Evolutionary conservation across 106 monocot species (phyloP), one percentile per base, ranked within the genome.

Genomic region (Dactylorhiza incarnata): DNA sequence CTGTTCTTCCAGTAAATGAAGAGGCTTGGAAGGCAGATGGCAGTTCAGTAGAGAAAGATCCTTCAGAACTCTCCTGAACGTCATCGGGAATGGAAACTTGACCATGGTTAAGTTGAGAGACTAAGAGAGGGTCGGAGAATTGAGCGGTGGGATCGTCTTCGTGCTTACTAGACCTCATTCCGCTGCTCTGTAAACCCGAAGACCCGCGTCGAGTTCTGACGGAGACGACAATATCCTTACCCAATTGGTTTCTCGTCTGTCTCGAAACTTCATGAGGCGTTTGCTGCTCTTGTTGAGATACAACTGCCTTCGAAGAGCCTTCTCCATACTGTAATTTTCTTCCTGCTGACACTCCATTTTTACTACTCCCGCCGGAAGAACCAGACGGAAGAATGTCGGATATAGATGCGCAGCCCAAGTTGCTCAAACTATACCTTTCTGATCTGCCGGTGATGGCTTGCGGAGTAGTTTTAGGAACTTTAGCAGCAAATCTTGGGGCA

Each of bases 351-450:
- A 83, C 73, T 49, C 63, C 67, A 49, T 37, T 84, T 78, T 48
- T 85, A 84, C 51, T 48, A 19, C 14, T 48, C 37, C 49, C 54
- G 73, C 85, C 71, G 13, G 85, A 77, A 49, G 86, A 80, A 71
- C 75, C 74, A 26, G 86, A 80, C 48, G 85, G 85, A 19, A 85
- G 75, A 77, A 84, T 77, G 74, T 81, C 86, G 8, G 84, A 80
- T 43, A 76, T 62, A 1, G 87, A 86, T 55, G 85, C 74, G 76
- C 84, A 88, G 22, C 81, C 71, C 23, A 85, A 63, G 72, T 72
- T 89, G 70, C 79, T 89, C 17, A 92, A 49, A 51, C 85, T 73
- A 76, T 79, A 78, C 22, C 58, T 88, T 8, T 77, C 86, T 63
- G 56, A 73, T 17, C 68, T 84, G 5, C 47, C 9, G 24, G 74